Evolutionary conservation across 192 early-diverging fungal genomes (phyloP).

Genomic region (Backusella tarrabulga): DNA sequence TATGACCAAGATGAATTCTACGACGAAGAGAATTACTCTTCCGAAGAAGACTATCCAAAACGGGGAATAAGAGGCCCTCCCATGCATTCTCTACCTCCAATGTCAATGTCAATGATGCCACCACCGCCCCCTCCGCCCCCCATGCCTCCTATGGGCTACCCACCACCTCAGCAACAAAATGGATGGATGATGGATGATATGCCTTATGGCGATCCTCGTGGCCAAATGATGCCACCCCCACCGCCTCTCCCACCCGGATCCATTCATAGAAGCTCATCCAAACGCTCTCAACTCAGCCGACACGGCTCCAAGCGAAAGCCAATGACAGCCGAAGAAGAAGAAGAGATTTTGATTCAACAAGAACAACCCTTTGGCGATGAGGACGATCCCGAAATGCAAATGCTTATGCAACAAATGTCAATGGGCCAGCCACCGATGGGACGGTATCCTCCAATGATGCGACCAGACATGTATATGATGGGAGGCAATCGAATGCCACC

Average conservation of each 20-base stretch:
- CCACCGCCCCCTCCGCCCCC: background rate
- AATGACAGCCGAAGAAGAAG: background rate
- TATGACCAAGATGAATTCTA: background rate
- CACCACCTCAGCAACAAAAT: background rate
- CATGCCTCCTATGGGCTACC: background rate
- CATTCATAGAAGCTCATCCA: background rate
- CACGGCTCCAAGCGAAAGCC: background rate
- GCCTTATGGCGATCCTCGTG: conserved; percentile 8
- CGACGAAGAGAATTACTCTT: background rate
- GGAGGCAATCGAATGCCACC: background rate
- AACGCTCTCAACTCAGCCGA: background rate
- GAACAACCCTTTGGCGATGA: background rate
- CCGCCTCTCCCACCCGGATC: background rate
- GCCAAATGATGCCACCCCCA: background rate
- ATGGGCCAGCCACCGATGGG: background rate
- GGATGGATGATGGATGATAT: conserved; percentile 12
- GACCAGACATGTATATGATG: conserved; percentile 2
- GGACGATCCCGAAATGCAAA: background rate
- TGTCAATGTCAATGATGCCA: conserved; percentile 7
- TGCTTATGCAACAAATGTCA: conserved; percentile 8
- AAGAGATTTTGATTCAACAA: background rate
- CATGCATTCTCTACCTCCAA: background rate
- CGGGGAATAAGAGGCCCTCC: background rate
- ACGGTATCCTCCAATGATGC: background rate
- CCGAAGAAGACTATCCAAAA: background rate